phyloP scores from a whole-genome alignment of 805 yeast species.

The Barnettozyma sucrosica region DNA sequence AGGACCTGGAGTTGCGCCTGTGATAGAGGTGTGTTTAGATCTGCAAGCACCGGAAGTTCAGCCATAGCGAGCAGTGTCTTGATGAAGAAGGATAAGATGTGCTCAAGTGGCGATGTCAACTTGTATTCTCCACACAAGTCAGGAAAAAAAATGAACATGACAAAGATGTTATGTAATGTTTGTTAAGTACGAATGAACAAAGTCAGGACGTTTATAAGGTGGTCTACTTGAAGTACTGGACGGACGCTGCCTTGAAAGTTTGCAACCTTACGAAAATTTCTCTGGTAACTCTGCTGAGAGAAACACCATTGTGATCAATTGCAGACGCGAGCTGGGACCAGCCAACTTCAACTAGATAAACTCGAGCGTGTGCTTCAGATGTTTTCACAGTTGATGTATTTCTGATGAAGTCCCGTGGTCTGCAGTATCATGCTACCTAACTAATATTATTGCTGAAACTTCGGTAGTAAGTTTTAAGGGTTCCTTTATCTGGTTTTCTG shows the following conservation, averaged over 20 bases:
- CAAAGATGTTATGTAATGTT: neutral
- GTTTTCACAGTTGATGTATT: too few species aligned
- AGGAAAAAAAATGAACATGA: too few species aligned
- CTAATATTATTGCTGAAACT: too few species aligned
- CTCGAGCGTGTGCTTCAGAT: neutral
- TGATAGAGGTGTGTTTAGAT: slow-evolving; percentile 45
- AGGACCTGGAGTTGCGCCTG: slow-evolving; percentile 71
- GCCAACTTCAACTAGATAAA: slow-evolving; percentile 15
- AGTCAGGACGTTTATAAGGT: slow-evolving; percentile 21
- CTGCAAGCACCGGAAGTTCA: slow-evolving; percentile 11
- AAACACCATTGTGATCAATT: slow-evolving; percentile 38
- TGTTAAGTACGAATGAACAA: slow-evolving; percentile 34
- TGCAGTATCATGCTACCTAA: too few species aligned
- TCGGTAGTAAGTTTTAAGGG: neutral
- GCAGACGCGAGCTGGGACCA: slow-evolving; percentile 32
- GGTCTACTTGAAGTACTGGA: slow-evolving; percentile 40
- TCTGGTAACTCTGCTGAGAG: slow-evolving; percentile 32
- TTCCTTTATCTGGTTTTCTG: too few species aligned
- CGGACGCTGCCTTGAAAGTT: slow-evolving; percentile 43
- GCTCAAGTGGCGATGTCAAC: neutral
- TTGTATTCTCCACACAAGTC: neutral
- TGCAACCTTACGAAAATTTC: slow-evolving; percentile 42
- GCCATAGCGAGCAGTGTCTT: neutral
- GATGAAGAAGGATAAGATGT: neutral
- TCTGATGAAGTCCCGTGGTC: neutral